phyloP scores from a whole-genome alignment of 768 basidiomycete species.

The Suillus sp. region DNA sequence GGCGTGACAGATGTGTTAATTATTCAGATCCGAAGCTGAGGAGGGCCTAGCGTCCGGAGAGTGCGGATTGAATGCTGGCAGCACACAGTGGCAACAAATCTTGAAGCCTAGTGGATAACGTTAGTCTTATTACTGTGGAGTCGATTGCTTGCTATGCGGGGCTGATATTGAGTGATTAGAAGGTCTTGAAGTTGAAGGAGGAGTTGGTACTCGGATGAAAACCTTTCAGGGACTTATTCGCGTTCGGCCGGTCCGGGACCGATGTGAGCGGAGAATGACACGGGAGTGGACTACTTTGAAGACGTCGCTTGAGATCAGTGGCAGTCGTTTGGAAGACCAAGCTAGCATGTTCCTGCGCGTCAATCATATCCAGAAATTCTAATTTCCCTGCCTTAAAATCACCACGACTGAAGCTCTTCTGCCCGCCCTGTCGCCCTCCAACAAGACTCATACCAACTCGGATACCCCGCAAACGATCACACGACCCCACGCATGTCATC shows the following conservation, averaged over 20 bases:
- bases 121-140: no score
- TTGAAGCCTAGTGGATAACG: background rate
- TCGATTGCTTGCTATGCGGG: background rate
- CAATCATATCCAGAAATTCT: slow-evolving; percentile 10
- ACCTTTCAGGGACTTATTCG: slow-evolving; percentile 22
- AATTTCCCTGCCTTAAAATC: slow-evolving; percentile 10
- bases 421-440: slow-evolving; percentile 3
- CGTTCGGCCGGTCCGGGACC: slow-evolving; percentile 24
- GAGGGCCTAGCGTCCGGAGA: slow-evolving; percentile 11
- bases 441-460: slow-evolving; percentile 13
- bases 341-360: slow-evolving; percentile 22
- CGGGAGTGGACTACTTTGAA: slow-evolving; percentile 11
- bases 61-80: background rate
- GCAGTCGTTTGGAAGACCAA: slow-evolving; percentile 19
- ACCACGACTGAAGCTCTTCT: slow-evolving; percentile 5
- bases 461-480: slow-evolving; percentile 9
- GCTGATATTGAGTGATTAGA: background rate
- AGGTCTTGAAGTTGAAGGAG: background rate
- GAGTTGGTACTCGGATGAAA: slow-evolving; percentile 19
- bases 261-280: slow-evolving; percentile 37
- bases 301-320: slow-evolving; percentile 21
- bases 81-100: background rate
- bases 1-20: slow-evolving; percentile 11
- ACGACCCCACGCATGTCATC: slow-evolving; percentile 35
- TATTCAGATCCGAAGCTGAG: slow-evolving; percentile 8